Evolutionary conservation across 75 land plant genomes (phyloP), one percentile per base, ranked within the genome.

Genomic region (Pinus taeda): DNA sequence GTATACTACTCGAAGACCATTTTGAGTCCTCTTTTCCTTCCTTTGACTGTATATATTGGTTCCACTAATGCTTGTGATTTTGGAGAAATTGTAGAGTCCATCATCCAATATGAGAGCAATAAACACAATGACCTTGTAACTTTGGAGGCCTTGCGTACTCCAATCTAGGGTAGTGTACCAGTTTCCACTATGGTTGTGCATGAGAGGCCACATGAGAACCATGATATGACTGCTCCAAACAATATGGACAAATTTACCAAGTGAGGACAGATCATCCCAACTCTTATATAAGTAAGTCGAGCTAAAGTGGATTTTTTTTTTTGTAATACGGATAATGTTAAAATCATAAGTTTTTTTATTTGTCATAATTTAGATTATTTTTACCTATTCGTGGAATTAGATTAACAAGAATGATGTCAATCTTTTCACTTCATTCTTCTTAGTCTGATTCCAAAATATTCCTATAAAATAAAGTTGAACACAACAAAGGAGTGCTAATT

Each of bases 231-330:
- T 7, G 82, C 85, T 57, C 93, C 93, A 29, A 86, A 13, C 37
- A 91, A 71, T 13, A 89, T 42, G 24, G 91, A 91, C 5, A 80
- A n/a, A 61, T 91, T 89, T 1, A 91, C 88, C 37, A 88, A 62
- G 74, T 92, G 87, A 2, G 96, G 96, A 76, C 90, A 91, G 12
- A 91, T 89, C 96, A 91, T 93, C n/a, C 94, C 96, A 3, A 88
- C 86, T 2, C 96, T 94, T 57, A 93, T 86, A 65, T 93, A 92
- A 89, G 86, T 0, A 87, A 75, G 7, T 86, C 90, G 81, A 93
- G 91, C 77, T 93, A 92, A 21, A 88, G 89, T 78, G 78, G 90
- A 65, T 75, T 71, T 86, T 80, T 20, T n/a, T 89, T 89, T 76
- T 94, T 91, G 33, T 30, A 30, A 30, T 30, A 30, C 1, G 1